Evolutionary conservation across 768 basidiomycete genomes (phyloP).

Genomic region (Austroboletus eburneus): DNA sequence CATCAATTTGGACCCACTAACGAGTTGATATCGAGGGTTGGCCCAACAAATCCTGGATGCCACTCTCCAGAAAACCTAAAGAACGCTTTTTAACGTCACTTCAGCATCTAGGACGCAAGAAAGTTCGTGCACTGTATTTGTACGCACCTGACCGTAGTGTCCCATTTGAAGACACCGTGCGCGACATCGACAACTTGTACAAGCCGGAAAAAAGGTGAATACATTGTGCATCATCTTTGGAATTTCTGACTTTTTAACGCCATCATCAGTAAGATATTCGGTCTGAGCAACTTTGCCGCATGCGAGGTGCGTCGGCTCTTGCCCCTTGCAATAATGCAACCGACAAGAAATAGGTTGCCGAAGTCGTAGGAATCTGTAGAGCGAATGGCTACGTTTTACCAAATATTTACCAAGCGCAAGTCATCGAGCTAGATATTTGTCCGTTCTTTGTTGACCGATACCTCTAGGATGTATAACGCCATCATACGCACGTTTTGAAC

Average conservation of each 20-base stretch:
- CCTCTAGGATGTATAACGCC: slow-evolving; percentile 42
- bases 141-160: slow-evolving; percentile 58
- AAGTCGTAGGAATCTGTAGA: slow-evolving; percentile 54
- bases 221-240: neutral
- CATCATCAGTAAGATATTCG: slow-evolving; percentile 47
- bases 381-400: slow-evolving; percentile 51
- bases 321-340: neutral
- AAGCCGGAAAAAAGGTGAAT: slow-evolving; percentile 54
- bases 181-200: slow-evolving; percentile 51
- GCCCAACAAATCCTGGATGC: slow-evolving; percentile 38
- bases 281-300: slow-evolving; percentile 55
- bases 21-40: too few species aligned
- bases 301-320: slow-evolving; percentile 42
- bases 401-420: slow-evolving; percentile 52
- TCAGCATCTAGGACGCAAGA: slow-evolving; percentile 41
- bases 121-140: slow-evolving; percentile 50
- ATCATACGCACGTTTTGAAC: slow-evolving; percentile 45
- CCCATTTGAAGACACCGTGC: slow-evolving; percentile 53
- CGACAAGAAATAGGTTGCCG: slow-evolving; percentile 41
- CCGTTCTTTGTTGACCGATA: neutral
- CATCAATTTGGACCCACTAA: too few species aligned
- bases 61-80: slow-evolving; percentile 40
- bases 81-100: slow-evolving; percentile 46
- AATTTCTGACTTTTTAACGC: neutral
- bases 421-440: slow-evolving; percentile 1